Evolutionary conservation across 1,139 yeast species (phyloP).

Genomic region (Pichia sp.): DNA sequence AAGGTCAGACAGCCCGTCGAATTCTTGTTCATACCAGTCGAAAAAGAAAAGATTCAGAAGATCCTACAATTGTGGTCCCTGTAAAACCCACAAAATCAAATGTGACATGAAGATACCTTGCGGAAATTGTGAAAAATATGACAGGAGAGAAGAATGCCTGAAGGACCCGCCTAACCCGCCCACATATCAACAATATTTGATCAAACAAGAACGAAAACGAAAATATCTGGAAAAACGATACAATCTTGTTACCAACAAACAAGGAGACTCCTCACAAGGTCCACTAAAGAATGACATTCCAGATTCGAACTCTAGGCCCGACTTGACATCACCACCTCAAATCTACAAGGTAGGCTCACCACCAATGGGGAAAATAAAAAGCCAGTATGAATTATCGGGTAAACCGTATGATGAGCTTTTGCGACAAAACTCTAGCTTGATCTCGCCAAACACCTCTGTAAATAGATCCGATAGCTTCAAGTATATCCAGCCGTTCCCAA

Average conservation of each 20-base stretch:
- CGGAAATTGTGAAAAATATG: slow-evolving; percentile 44
- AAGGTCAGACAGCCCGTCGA: background rate
- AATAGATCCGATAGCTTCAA: background rate
- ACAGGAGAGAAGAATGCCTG: slow-evolving; percentile 37
- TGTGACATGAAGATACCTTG: slow-evolving; percentile 52
- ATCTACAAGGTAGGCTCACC: background rate
- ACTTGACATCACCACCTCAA: background rate
- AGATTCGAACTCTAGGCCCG: background rate
- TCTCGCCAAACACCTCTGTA: background rate
- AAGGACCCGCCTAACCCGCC: slow-evolving; percentile 48
- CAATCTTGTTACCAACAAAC: background rate
- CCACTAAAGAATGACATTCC: background rate
- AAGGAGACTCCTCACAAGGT: background rate
- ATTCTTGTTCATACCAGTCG: background rate
- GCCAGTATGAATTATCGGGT: background rate
- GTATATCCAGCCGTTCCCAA: background rate
- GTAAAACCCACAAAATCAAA: slow-evolving; percentile 49
- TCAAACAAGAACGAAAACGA: slow-evolving; percentile 20
- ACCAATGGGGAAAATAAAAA: background rate
- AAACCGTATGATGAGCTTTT: background rate
- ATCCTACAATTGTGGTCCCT: slow-evolving; percentile 56
- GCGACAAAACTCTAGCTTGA: background rate
- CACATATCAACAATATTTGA: slow-evolving; percentile 28
- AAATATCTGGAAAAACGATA: slow-evolving; percentile 16
- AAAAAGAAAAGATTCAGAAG: slow-evolving; percentile 36